A percentile compares a stretch with the other conserved stretches of the same genome.
Conservation (phyloP, 331 rosid genomes). For the Telfairia occidentalis region DNA sequence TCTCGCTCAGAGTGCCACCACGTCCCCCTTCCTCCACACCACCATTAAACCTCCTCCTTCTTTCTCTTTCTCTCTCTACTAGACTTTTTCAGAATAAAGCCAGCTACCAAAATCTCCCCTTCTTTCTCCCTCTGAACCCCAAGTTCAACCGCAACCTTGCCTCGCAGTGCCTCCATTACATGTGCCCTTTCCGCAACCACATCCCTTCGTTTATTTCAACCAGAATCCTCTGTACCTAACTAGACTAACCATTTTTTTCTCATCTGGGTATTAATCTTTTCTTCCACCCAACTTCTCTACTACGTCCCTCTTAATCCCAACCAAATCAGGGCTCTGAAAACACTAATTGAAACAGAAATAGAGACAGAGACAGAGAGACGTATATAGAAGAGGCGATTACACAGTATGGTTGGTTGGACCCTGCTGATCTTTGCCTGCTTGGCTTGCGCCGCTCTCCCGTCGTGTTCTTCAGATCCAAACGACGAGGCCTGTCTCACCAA, state of each 20-base stretch:
- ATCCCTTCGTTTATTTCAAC: not conserved
- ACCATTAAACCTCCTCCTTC: not conserved
- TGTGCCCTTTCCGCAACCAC: not conserved
- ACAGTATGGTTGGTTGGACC: slow-evolving; percentile 5
- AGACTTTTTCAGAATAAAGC: not conserved
- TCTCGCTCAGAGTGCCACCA: not conserved
- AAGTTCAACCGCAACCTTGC: not conserved
- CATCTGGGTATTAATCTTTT: not conserved
- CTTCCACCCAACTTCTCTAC: not conserved
- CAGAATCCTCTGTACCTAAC: not conserved
- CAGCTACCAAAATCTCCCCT: not conserved
- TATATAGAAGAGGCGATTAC: too few relatives aligned
- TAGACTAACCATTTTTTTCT: not conserved
- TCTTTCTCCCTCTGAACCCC: too few relatives aligned
- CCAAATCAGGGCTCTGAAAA: not conserved
- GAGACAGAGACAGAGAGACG: too few relatives aligned
- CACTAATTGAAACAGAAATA: not conserved
- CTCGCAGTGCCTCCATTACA: too few relatives aligned
- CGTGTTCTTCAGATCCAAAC: slow-evolving; percentile 57
- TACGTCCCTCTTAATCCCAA: not conserved
- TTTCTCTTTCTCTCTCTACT: not conserved
- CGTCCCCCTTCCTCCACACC: not conserved
- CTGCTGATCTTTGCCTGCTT: not conserved
- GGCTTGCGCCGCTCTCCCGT: slow-evolving; percentile 7
- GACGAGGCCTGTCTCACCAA: slow-evolving; percentile 71